A percentile compares a stretch with the other conserved stretches of the same genome.
These are phyloP conservation scores for Trifolium repens DNA, from an alignment of 306 rosid genomes.

Conservation along the genomic window DNA sequence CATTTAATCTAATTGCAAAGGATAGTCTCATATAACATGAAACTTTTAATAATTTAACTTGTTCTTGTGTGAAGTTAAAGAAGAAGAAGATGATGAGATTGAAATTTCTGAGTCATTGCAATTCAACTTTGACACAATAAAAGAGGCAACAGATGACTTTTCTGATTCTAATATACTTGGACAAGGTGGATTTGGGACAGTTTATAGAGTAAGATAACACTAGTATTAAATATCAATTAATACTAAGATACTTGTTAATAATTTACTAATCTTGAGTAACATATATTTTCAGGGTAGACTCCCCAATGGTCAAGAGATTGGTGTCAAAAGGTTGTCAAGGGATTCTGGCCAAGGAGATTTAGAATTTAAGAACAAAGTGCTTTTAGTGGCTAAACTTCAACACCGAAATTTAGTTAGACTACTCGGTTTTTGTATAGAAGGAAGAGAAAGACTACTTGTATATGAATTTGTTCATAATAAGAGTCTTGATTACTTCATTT, in stretches of 20 bases:
- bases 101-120: slow-evolving; percentile 17
- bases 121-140: slow-evolving; percentile 34
- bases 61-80: neutral
- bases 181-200: slow-evolving; percentile 48
- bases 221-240: neutral
- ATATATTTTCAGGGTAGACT: slow-evolving; percentile 35
- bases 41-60: neutral
- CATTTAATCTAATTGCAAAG: too few relatives aligned
- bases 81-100: slow-evolving; percentile 18
- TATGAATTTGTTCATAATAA: slow-evolving; percentile 55
- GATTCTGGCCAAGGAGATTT: slow-evolving; percentile 32
- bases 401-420: slow-evolving; percentile 37
- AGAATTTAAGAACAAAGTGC: slow-evolving; percentile 55
- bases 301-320: slow-evolving; percentile 27
- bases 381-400: slow-evolving; percentile 38
- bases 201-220: slow-evolving; percentile 30
- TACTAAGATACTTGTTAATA: neutral
- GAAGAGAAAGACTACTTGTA: slow-evolving; percentile 40
- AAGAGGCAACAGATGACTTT: slow-evolving; percentile 41
- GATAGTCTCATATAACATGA: neutral
- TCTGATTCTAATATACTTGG: slow-evolving; percentile 43
- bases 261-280: neutral
- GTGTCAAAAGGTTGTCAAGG: slow-evolving; percentile 36
- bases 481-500: slow-evolving; percentile 57
- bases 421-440: slow-evolving; percentile 34